Evolutionary conservation across 495 filamentous ascomycete genomes (phyloP).

Genomic region (Penicillium desertorum): DNA sequence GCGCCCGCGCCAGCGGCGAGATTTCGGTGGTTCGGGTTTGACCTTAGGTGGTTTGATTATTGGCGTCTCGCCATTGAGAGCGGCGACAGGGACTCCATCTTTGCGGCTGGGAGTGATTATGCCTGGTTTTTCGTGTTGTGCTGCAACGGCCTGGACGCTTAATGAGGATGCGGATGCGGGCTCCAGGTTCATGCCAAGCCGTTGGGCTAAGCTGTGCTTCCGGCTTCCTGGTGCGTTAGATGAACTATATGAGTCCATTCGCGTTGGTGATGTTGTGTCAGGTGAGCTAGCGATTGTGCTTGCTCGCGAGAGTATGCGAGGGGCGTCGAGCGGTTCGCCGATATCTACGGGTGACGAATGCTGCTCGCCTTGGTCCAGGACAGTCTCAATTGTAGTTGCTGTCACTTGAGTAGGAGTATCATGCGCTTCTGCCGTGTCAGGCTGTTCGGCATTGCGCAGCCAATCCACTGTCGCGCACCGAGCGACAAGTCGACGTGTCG

Average conservation of each 20-base stretch:
- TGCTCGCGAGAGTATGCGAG: slow-evolving; percentile 45
- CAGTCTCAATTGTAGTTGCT: slow-evolving; percentile 25
- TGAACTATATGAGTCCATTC: slow-evolving; percentile 30
- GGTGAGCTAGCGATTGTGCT: slow-evolving; percentile 38
- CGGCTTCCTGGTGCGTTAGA: slow-evolving; percentile 21
- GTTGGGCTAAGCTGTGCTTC: slow-evolving; percentile 29
- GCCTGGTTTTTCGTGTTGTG: slow-evolving; percentile 79
- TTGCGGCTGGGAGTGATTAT: slow-evolving; percentile 77
- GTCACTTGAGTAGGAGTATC: slow-evolving; percentile 16
- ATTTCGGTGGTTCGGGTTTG: slow-evolving; percentile 47
- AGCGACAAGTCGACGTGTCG: slow-evolving; percentile 77
- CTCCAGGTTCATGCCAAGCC: slow-evolving; percentile 50
- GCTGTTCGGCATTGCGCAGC: slow-evolving; percentile 54
- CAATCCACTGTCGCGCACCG: slow-evolving; percentile 83
- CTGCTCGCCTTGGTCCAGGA: slow-evolving; percentile 22
- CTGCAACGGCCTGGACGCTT: slow-evolving; percentile 75
- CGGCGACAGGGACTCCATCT: slow-evolving; percentile 19
- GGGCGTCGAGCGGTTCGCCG: slow-evolving; percentile 27
- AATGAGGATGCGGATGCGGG: slow-evolving; percentile 50
- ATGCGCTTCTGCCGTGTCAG: slow-evolving; percentile 7
- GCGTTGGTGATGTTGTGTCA: slow-evolving; percentile 32
- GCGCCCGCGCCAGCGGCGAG: slow-evolving; percentile 45
- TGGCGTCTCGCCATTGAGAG: slow-evolving; percentile 21
- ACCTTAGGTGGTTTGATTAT: slow-evolving; percentile 33
- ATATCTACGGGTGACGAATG: slow-evolving; percentile 29